Evolutionary conservation across 2,329 filamentous ascomycete species (phyloP).

Genomic region (Microcera coccophila): DNA sequence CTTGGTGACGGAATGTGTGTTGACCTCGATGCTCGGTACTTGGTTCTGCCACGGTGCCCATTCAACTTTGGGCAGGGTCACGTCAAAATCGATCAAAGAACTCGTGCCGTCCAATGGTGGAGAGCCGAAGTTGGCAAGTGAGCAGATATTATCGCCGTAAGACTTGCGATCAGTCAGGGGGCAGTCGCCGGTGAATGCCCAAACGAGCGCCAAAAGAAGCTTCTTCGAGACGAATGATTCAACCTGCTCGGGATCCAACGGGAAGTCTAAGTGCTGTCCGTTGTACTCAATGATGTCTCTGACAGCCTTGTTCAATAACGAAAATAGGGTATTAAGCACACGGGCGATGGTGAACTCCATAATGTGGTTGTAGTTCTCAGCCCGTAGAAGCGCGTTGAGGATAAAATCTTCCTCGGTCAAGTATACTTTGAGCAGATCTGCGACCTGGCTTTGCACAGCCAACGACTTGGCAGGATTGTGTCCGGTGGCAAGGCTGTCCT

Average conservation of each 20-base stretch:
- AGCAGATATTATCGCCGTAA: conserved; percentile 81
- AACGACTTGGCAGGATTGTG: conserved; percentile 75
- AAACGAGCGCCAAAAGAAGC: conserved; percentile 84
- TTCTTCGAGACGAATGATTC: conserved; percentile 92
- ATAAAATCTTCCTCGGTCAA: conserved; percentile 79
- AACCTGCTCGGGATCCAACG: conserved; percentile 82
- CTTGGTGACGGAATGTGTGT: conserved; percentile 96
- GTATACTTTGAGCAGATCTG: conserved; percentile 71
- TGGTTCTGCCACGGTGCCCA: conserved; percentile 94
- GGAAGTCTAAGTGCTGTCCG: conserved; percentile 87
- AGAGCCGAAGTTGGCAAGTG: conserved; percentile 79
- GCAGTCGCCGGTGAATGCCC: conserved; percentile 95
- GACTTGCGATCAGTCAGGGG: conserved; percentile 80
- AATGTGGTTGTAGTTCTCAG: conserved; percentile 82
- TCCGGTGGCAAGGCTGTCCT: conserved; percentile 75
- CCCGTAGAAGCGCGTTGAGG: conserved; percentile 69
- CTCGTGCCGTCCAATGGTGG: conserved; percentile 73
- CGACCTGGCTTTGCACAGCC: conserved; percentile 72
- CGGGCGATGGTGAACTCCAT: conserved; percentile 96
- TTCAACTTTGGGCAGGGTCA: conserved; percentile 77
- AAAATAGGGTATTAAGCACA: conserved; percentile 89
- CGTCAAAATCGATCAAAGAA: conserved; percentile 94
- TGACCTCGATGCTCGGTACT: conserved; percentile 91
- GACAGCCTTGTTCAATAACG: conserved; percentile 88
- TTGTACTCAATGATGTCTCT: conserved; percentile 95